Evolutionary conservation across 805 yeast species (phyloP).

Genomic region (Starmerella kuoi): DNA sequence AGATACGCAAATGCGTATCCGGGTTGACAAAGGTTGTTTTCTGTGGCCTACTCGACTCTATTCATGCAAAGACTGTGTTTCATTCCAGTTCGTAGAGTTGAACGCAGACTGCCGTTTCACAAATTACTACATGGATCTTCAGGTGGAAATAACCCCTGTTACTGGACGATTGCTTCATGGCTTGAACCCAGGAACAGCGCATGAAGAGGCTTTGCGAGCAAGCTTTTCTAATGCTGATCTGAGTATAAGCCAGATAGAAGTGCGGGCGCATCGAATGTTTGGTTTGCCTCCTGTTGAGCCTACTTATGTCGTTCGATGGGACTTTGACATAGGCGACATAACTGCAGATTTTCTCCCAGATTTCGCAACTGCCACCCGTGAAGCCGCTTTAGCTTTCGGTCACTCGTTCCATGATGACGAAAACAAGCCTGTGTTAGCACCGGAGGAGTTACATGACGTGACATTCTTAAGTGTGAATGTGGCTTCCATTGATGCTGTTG

Average conservation of each 20-base stretch:
- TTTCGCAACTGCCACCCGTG: constrained; percentile 33
- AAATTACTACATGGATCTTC: constrained; percentile 81
- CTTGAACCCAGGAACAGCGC: constrained; percentile 10
- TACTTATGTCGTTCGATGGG: constrained; percentile 87
- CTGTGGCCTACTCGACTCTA: constrained; percentile 65
- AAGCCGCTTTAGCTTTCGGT: constrained; percentile 37
- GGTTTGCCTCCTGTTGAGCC: constrained; percentile 85
- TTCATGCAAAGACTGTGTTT: constrained; percentile 47
- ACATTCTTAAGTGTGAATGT: constrained; percentile 49
- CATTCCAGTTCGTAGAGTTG: constrained; percentile 49
- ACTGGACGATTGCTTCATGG: constrained; percentile 27
- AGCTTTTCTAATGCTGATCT: constrained; percentile 21
- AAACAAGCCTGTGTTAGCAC: constrained; percentile 50
- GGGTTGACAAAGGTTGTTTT: constrained; percentile 56
- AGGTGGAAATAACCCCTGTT: constrained; percentile 56
- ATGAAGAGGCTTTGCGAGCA: constrained; percentile 14
- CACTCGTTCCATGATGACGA: constrained; percentile 65
- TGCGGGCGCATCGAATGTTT: constrained; percentile 76
- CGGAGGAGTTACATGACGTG: constrained; percentile 53
- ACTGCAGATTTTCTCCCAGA: constrained; percentile 40
- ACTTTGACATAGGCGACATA: constrained; percentile 54
- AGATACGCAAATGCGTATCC: constrained; percentile 63
- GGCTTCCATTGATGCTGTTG: constrained; percentile 26
- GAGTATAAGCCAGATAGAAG: constrained; percentile 51
- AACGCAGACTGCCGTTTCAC: constrained; percentile 77